Evolutionary conservation across 1,139 yeast species (phyloP).

Genomic region (Yamadazyma jaroonii): DNA sequence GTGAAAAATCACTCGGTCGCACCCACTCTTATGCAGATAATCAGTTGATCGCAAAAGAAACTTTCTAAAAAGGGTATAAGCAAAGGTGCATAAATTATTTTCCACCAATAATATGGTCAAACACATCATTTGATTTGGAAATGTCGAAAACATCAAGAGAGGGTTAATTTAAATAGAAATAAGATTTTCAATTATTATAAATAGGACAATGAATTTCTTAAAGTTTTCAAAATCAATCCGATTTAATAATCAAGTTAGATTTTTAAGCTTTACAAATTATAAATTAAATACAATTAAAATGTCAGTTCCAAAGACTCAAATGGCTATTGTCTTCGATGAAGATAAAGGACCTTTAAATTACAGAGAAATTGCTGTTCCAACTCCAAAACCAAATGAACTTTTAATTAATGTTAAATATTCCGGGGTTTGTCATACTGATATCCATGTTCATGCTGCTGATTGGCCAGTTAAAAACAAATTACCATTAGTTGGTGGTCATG

Average conservation of each 20-base stretch:
- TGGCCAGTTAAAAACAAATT: slow-evolving; percentile 66
- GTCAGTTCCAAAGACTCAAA: slow-evolving; percentile 36
- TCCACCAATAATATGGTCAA: background rate
- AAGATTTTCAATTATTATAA: slow-evolving; percentile 3
- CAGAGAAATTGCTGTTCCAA: slow-evolving; percentile 66
- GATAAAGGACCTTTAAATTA: slow-evolving; percentile 48
- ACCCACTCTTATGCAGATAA: background rate
- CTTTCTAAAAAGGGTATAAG: background rate
- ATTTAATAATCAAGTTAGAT: slow-evolving; percentile 1
- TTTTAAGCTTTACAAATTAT: slow-evolving; percentile 1
- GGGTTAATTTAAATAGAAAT: slow-evolving; percentile 1
- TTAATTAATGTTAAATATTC: slow-evolving; percentile 69
- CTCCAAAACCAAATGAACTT: slow-evolving; percentile 64
- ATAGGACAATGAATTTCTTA: slow-evolving; percentile 4
- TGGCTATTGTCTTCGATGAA: slow-evolving; percentile 37
- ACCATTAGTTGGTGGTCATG: slow-evolving; percentile 80
- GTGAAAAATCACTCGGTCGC: too few relatives aligned
- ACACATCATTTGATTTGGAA: background rate
- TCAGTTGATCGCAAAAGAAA: background rate
- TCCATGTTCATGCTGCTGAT: slow-evolving; percentile 81
- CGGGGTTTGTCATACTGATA: slow-evolving; percentile 78
- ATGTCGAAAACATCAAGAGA: slow-evolving; percentile 3
- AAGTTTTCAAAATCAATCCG: slow-evolving; percentile 1
- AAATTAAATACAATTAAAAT: slow-evolving; percentile 11
- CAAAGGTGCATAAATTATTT: background rate